Evolutionary conservation across 306 rosid species (phyloP).

Genomic region (Ceratonia siliqua): DNA sequence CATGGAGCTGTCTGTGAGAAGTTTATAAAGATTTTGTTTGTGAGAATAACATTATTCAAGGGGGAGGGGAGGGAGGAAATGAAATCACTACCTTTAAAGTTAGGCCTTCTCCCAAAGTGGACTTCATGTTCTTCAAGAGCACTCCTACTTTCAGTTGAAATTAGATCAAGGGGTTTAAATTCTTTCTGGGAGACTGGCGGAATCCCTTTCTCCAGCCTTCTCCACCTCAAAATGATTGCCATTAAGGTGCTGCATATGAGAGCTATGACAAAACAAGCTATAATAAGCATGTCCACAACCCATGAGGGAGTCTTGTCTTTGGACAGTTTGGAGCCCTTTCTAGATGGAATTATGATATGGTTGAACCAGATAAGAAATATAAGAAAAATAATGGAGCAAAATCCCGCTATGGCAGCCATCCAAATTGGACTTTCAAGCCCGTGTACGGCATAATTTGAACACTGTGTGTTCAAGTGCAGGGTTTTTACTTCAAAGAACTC

Average conservation of each 20-base stretch:
- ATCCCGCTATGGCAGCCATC: slow-evolving; percentile 68
- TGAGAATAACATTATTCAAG: no score
- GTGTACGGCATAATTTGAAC: slow-evolving; percentile 49
- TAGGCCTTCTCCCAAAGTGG: slow-evolving; percentile 76
- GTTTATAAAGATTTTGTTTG: no score
- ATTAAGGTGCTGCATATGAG: slow-evolving; percentile 46
- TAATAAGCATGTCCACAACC: slow-evolving; percentile 61
- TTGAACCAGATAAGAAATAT: slow-evolving; percentile 53
- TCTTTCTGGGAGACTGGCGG: slow-evolving; percentile 35
- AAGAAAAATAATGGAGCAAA: slow-evolving; percentile 55
- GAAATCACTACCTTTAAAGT: slow-evolving; percentile 58
- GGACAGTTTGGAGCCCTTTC: slow-evolving; percentile 38
- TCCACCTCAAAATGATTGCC: slow-evolving; percentile 61
- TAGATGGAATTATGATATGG: slow-evolving; percentile 53
- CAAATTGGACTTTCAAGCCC: slow-evolving; percentile 65
- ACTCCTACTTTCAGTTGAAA: slow-evolving; percentile 49
- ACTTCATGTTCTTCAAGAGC: slow-evolving; percentile 71
- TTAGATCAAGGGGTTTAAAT: slow-evolving; percentile 40
- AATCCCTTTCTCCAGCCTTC: slow-evolving; percentile 60
- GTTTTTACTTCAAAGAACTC: slow-evolving; percentile 53
- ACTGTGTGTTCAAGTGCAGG: slow-evolving; percentile 43
- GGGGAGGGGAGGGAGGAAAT: background rate
- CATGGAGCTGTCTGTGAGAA: no score
- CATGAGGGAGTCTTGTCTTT: slow-evolving; percentile 65
- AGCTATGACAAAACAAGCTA: slow-evolving; percentile 57